These are phyloP conservation scores for Aegilops longissima DNA, from an alignment of 176 grass and related monocot species.

Conservation along the genomic window DNA sequence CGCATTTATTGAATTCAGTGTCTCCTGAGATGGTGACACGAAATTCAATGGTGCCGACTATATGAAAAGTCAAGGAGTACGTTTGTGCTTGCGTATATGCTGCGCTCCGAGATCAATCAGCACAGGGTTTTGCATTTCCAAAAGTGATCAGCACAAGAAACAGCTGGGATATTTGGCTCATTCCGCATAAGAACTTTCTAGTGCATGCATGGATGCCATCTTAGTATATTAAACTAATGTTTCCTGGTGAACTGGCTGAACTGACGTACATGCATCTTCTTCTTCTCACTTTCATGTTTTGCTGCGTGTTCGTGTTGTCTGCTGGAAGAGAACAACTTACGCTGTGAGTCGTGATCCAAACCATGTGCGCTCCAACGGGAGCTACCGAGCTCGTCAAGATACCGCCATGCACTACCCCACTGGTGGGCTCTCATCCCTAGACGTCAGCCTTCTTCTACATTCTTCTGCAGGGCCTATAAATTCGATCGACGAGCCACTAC, in stretches of 20 bases:
- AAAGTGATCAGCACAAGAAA: neutral
- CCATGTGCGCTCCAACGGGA: neutral
- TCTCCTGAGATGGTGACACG: no score
- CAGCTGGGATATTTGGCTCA: neutral
- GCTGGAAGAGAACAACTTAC: neutral
- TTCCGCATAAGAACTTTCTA: neutral
- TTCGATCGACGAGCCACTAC: neutral
- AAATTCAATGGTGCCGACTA: no score
- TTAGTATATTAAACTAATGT: neutral
- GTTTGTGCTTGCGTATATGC: no score
- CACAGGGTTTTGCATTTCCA: neutral
- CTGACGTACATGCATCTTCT: neutral
- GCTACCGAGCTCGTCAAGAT: neutral
- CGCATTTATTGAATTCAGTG: neutral
- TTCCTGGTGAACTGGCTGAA: neutral
- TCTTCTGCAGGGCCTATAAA: slow-evolving; percentile 19
- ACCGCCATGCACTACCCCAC: neutral
- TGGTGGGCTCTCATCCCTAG: neutral
- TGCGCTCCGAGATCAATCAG: neutral
- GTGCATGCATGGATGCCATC: neutral
- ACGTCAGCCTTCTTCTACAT: slow-evolving; percentile 30
- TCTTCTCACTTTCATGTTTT: neutral
- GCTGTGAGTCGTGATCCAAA: neutral
- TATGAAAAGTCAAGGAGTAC: no score
- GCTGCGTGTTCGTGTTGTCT: neutral